These are phyloP conservation scores for Vigna radiata DNA, from an alignment of 306 rosid species.

Conservation along the genomic window DNA sequence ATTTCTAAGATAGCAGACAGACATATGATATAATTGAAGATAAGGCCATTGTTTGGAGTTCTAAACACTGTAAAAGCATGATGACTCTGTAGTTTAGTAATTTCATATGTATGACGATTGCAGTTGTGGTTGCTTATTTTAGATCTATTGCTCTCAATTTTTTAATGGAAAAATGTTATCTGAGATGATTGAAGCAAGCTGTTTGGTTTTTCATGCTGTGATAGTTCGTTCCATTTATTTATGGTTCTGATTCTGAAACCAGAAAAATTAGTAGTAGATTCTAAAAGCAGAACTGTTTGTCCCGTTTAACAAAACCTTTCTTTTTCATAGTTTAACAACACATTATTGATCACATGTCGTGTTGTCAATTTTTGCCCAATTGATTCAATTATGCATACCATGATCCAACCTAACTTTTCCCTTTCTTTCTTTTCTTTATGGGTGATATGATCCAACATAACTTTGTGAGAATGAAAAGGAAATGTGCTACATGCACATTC, in stretches of 20 bases:
- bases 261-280: constrained; percentile 37
- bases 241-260: constrained; percentile 41
- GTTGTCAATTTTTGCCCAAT: constrained; percentile 40
- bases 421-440: background rate
- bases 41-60: constrained; percentile 46
- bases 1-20: constrained; percentile 36
- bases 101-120: constrained; percentile 11
- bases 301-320: background rate
- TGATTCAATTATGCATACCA: constrained; percentile 51
- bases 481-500: constrained; percentile 40
- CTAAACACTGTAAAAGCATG: constrained; percentile 22
- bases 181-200: constrained; percentile 44
- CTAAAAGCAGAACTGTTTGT: constrained; percentile 32
- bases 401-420: constrained; percentile 46
- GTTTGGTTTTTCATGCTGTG: constrained; percentile 39
- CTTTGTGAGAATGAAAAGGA: constrained; percentile 43
- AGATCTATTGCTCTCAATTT: constrained; percentile 30
- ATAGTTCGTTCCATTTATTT: constrained; percentile 36
- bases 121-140: constrained; percentile 32
- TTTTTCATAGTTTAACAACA: constrained; percentile 32
- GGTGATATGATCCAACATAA: constrained; percentile 45
- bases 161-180: constrained; percentile 40
- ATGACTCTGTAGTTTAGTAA: constrained; percentile 21
- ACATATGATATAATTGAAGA: constrained; percentile 49
- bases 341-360: constrained; percentile 52